These are phyloP conservation scores for Beauveria caledonica DNA, from an alignment of 2,329 filamentous ascomycete species.

Conservation along the genomic window DNA sequence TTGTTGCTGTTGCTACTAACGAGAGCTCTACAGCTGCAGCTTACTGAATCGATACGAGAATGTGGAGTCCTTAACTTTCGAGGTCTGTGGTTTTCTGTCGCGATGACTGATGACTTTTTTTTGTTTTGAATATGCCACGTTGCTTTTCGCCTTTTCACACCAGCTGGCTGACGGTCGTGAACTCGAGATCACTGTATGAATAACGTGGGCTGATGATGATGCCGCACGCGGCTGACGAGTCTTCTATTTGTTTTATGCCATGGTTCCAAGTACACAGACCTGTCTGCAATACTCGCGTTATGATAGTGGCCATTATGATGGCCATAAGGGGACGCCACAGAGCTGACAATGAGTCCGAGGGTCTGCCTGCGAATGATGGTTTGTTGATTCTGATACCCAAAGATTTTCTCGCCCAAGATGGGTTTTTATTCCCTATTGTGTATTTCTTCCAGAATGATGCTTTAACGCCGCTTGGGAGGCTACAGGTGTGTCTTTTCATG, in stretches of 20 bases:
- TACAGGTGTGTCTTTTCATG: neutral
- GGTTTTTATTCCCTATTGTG: neutral
- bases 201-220: conserved; percentile 1
- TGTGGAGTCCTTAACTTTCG: neutral
- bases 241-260: neutral
- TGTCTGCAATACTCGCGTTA: conserved; percentile 11
- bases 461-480: neutral
- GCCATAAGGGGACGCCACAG: neutral
- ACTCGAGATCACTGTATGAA: neutral
- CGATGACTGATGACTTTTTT: conserved; percentile 4
- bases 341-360: neutral
- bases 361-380: conserved; percentile 4
- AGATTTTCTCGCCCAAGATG: neutral
- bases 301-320: conserved; percentile 3
- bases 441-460: neutral
- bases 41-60: conserved; percentile 20
- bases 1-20: conserved; percentile 37
- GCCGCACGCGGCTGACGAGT: neutral
- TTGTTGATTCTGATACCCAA: conserved; percentile 11
- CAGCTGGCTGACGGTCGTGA: neutral
- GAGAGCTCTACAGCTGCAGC: conserved; percentile 35
- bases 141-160: neutral
- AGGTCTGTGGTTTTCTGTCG: neutral
- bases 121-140: neutral
- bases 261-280: conserved; percentile 3